Evolutionary conservation across 2,329 filamentous ascomycete species (phyloP).

Genomic region (Diaporthe sp.): DNA sequence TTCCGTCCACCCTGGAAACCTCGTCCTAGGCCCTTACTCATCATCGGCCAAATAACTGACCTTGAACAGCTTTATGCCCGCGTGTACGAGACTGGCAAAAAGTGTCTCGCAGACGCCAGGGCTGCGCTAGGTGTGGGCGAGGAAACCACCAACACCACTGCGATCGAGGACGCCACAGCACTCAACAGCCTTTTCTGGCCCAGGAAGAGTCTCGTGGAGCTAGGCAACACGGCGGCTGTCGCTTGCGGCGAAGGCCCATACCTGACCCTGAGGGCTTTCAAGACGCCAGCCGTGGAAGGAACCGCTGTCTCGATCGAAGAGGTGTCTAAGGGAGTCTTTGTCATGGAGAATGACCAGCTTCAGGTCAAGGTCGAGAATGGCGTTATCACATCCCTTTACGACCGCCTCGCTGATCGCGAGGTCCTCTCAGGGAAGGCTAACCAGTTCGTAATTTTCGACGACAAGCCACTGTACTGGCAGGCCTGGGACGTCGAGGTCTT

Average conservation of each 20-base stretch:
- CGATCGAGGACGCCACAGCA: slow-evolving; percentile 68
- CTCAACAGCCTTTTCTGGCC: slow-evolving; percentile 92
- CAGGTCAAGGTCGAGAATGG: slow-evolving; percentile 81
- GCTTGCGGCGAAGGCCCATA: slow-evolving; percentile 70
- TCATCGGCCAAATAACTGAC: neutral
- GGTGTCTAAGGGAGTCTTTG: slow-evolving; percentile 74
- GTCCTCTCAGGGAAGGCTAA: slow-evolving; percentile 87
- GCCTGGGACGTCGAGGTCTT: slow-evolving; percentile 99
- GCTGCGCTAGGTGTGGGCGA: slow-evolving; percentile 74
- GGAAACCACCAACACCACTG: slow-evolving; percentile 50
- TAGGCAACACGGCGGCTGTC: slow-evolving; percentile 67
- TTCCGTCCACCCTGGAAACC: neutral
- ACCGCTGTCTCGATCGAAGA: slow-evolving; percentile 66
- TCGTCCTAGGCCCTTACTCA: neutral
- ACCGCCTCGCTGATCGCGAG: slow-evolving; percentile 80
- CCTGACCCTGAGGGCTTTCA: slow-evolving; percentile 65
- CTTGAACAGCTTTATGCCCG: slow-evolving; percentile 78
- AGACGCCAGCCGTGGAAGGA: slow-evolving; percentile 58
- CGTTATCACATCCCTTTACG: slow-evolving; percentile 86
- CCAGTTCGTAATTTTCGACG: slow-evolving; percentile 94
- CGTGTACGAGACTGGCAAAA: slow-evolving; percentile 83
- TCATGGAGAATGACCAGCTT: slow-evolving; percentile 84
- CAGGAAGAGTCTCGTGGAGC: slow-evolving; percentile 79
- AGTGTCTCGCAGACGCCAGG: slow-evolving; percentile 79
- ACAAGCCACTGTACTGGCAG: slow-evolving; percentile 98